Percentiles rank a stretch among this genome's conserved stretches.
Conservation (phyloP, 768 basidiomycete genomes). For the Tremella fuciformis region DNA sequence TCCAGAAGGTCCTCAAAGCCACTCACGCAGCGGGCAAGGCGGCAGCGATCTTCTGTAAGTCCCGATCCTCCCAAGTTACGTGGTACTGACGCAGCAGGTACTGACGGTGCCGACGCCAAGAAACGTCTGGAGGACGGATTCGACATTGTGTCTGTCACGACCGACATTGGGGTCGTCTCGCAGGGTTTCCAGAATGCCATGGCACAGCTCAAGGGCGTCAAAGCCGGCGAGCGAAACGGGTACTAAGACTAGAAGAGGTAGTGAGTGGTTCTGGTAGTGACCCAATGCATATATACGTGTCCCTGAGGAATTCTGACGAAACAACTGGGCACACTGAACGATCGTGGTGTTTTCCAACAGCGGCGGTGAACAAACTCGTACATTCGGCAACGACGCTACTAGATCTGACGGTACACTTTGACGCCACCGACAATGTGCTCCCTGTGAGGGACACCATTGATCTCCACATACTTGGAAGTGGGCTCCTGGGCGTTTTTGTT, state of each 20-base stretch:
- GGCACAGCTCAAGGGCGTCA: constrained; percentile 19
- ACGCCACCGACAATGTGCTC: constrained; percentile 6
- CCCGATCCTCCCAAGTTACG: not conserved
- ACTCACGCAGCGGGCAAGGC: constrained; percentile 48
- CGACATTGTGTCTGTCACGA: constrained; percentile 46
- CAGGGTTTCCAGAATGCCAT: constrained; percentile 19
- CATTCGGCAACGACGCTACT: too few species aligned
- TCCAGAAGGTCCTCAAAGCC: constrained; percentile 45
- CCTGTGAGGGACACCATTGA: constrained; percentile 2
- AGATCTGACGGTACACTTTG: constrained; percentile 8
- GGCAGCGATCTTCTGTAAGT: constrained; percentile 51
- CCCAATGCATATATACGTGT: too few species aligned
- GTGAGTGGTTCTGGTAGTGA: too few species aligned
- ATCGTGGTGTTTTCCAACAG: too few species aligned
- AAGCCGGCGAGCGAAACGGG: constrained; percentile 7
- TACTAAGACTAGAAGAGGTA: too few species aligned
- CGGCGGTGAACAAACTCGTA: too few species aligned
- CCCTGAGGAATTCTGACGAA: too few species aligned
- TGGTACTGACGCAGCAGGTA: constrained; percentile 17
- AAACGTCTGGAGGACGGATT: constrained; percentile 41
- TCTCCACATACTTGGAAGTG: not conserved
- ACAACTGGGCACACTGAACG: too few species aligned
- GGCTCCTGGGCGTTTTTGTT: constrained; percentile 9
- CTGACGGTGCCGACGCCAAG: constrained; percentile 35
- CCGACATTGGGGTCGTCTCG: constrained; percentile 29